Evolutionary conservation across 163 green algal species (phyloP).

Genomic region (Coccomyxa subellipsoidea): DNA sequence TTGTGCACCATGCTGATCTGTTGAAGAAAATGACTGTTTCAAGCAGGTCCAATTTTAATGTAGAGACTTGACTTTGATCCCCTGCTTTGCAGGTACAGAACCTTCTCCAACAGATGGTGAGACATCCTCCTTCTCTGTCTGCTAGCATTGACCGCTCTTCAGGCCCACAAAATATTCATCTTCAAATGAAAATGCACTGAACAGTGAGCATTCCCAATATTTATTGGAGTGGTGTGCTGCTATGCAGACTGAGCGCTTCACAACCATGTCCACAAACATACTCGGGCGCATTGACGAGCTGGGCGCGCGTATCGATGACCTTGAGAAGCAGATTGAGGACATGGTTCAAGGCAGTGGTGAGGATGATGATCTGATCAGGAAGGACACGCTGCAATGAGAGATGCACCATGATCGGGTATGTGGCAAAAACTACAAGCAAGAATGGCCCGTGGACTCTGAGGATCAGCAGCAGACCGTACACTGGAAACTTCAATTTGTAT

Average conservation of each 20-base stretch:
- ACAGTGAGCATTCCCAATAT: too few species aligned
- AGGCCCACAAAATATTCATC: not conserved
- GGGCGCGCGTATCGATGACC: not conserved
- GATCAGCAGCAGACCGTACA: too few species aligned
- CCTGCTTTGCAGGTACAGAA: not conserved
- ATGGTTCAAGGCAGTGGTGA: not conserved
- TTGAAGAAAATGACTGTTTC: too few species aligned
- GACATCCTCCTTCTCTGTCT: not conserved
- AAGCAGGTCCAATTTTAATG: not conserved
- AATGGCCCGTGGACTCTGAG: too few species aligned
- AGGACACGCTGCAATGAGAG: not conserved
- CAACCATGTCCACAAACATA: not conserved
- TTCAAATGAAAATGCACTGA: not conserved
- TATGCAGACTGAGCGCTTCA: constrained; percentile 4
- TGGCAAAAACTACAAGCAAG: too few species aligned
- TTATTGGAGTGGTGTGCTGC: not conserved
- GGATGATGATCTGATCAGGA: not conserved
- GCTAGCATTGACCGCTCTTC: not conserved
- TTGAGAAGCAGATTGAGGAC: constrained; percentile 3
- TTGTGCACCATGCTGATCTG: not conserved
- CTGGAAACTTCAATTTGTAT: too few species aligned
- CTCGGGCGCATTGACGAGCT: not conserved
- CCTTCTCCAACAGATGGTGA: not conserved
- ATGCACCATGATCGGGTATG: too few species aligned
- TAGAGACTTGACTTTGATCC: too few species aligned